Conservation (phyloP, 768 basidiomycete species). For the Pulveroboletus frians region DNA sequence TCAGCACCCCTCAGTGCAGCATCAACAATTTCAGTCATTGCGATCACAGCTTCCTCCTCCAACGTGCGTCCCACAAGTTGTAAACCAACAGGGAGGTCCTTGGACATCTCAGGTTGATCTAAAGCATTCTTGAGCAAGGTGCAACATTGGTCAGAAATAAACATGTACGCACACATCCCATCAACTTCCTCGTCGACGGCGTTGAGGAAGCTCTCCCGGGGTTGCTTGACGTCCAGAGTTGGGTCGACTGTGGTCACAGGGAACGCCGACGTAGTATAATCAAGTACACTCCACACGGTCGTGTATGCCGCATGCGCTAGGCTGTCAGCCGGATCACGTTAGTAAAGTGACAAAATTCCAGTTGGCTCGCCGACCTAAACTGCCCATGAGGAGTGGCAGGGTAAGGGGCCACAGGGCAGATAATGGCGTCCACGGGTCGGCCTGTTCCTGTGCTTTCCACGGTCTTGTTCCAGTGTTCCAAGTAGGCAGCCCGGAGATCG, state of each 20-base stretch:
- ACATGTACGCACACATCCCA: slow-evolving; percentile 45
- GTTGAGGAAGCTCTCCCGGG: slow-evolving; percentile 44
- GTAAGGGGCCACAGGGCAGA: slow-evolving; percentile 57
- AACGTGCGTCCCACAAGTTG: slow-evolving; percentile 65
- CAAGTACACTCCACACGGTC: slow-evolving; percentile 61
- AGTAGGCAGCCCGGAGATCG: slow-evolving; percentile 49
- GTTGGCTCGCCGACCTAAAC: slow-evolving; percentile 37
- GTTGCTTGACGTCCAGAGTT: slow-evolving; percentile 42
- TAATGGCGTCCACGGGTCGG: slow-evolving; percentile 71
- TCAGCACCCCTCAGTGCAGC: slow-evolving; percentile 38
- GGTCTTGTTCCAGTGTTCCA: slow-evolving; percentile 60
- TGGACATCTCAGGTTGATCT: slow-evolving; percentile 57
- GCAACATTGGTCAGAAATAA: not conserved
- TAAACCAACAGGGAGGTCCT: slow-evolving; percentile 55
- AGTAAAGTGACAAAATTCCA: not conserved
- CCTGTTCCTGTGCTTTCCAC: slow-evolving; percentile 53
- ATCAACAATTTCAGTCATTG: slow-evolving; percentile 63
- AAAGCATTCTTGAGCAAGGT: slow-evolving; percentile 1
- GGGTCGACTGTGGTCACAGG: slow-evolving; percentile 63
- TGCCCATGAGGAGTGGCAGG: slow-evolving; percentile 60
- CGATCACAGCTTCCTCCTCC: slow-evolving; percentile 73
- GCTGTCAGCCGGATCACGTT: slow-evolving; percentile 27
- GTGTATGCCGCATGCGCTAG: slow-evolving; percentile 43
- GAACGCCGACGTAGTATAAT: slow-evolving; percentile 56
- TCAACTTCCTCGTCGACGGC: slow-evolving; percentile 45